Conservation (phyloP, 768 basidiomycete species). For the Daedaleopsis sinensis region DNA sequence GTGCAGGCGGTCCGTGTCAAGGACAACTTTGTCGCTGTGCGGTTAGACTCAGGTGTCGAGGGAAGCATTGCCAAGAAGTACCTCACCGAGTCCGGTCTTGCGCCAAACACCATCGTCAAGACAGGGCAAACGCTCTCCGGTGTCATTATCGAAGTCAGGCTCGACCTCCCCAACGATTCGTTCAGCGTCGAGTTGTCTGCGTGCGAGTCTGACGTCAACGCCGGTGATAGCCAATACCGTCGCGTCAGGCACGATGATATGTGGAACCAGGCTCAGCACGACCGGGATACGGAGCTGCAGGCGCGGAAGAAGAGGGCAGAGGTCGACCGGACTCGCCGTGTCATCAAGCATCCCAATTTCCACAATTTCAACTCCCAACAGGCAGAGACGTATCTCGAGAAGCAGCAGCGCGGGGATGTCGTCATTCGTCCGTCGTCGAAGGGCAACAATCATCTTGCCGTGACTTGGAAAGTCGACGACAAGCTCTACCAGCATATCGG, state of each 20-base stretch:
- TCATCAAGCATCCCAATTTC: conserved; percentile 98
- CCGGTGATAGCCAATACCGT: conserved; percentile 65
- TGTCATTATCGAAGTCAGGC: conserved; percentile 73
- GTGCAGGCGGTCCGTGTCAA: conserved; percentile 65
- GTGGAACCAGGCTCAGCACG: conserved; percentile 68
- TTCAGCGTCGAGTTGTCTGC: conserved; percentile 79
- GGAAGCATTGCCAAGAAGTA: conserved; percentile 69
- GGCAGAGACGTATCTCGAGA: conserved; percentile 87
- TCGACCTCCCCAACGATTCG: conserved; percentile 58
- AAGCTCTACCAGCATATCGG: conserved; percentile 96
- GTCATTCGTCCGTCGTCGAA: conserved; percentile 96
- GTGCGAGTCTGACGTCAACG: conserved; percentile 59
- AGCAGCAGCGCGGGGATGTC: conserved; percentile 93
- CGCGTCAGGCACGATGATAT: conserved; percentile 58
- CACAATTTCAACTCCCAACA: conserved; percentile 90
- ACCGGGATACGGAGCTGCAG: conserved; percentile 71
- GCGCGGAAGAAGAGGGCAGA: conserved; percentile 86
- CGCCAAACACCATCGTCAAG: conserved; percentile 51
- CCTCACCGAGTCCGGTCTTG: conserved; percentile 42
- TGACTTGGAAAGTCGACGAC: conserved; percentile 99
- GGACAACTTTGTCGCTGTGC: conserved; percentile 56
- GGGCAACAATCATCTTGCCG: conserved; percentile 89
- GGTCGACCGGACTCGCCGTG: conserved; percentile 74
- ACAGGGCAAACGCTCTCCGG: conserved; percentile 82
- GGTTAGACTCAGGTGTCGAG: conserved; percentile 93